Base-by-base conservation (phyloP, 169 alveolate genomes). In the Eimeria falciformis region DNA sequence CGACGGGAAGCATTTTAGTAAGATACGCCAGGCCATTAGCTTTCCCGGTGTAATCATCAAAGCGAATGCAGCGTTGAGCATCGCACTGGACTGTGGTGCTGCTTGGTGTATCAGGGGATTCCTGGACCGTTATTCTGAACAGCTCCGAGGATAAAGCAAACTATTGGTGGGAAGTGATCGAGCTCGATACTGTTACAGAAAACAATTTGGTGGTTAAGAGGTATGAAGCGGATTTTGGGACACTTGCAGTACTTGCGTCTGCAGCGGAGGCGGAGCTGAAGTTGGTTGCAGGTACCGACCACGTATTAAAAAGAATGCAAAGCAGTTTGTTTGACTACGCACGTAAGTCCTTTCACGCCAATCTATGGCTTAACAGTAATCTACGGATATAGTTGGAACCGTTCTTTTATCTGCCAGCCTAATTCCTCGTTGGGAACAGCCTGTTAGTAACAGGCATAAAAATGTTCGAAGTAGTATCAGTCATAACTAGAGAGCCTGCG, bases 1-100 rank as follows among this genome's bases (percentile, higher is more conserved):
- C 73, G 75, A 81, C 33, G 89, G 89, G 6, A 81, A 33, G 75
- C 89, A 71, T 4, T 81, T 81, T 75, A 81, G 89, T 81, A 81
- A 50, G 89, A 47, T 43, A 17, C 17, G 29, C 46, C 12, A 43
- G 11, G n/a, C 62, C 62, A 50, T 50, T 50, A 14, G 62, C 62
- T 50, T n/a, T 11, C n/a, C 50, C 43, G 53, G 69, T 9, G 5
- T 25, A 33, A 47, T 33, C 50, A 46, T 50, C 45, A 77, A 40
- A 47, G 6, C 25, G 27, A 58, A 17, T 25, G 86, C 0, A 25
- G 50, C 69, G 45, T 14, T 47, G 25, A 7, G n/a, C 27, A 27
- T 1, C 11, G 62, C 62, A 50, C 27, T 77, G 86, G 25, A 23
- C 2, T 23, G 23, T 14, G 45, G 86, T 23, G 47, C 18, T 77